Evolutionary conservation across 768 basidiomycete species (phyloP).

Genomic region (Serpula lacrymans): DNA sequence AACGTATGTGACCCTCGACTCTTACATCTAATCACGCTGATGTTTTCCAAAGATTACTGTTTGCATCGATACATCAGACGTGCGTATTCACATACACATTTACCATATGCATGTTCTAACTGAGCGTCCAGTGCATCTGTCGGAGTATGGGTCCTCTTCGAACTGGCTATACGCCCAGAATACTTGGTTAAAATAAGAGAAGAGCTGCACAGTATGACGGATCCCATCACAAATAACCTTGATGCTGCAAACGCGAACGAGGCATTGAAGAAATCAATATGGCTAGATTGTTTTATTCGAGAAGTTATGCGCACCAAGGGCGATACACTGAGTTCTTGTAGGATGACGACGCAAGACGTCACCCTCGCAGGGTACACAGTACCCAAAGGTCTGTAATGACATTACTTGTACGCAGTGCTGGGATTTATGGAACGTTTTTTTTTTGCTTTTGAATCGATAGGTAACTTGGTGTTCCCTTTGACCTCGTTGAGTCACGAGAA

Average conservation of each 20-base stretch:
- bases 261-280: slow-evolving; percentile 22
- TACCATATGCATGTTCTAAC: neutral
- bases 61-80: slow-evolving; percentile 36
- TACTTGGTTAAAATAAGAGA: slow-evolving; percentile 25
- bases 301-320: slow-evolving; percentile 37
- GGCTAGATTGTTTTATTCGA: slow-evolving; percentile 33
- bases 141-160: slow-evolving; percentile 32
- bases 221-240: too few relatives aligned
- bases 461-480: slow-evolving; percentile 26
- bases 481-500: slow-evolving; percentile 27
- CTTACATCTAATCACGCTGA: neutral
- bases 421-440: too few relatives aligned
- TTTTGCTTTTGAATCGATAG: slow-evolving; percentile 7
- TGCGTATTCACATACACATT: slow-evolving; percentile 11
- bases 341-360: slow-evolving; percentile 24
- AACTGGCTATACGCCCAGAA: slow-evolving; percentile 26
- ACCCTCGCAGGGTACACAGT: slow-evolving; percentile 23
- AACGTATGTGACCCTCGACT: slow-evolving; percentile 13
- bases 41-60: slow-evolving; percentile 24
- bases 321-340: slow-evolving; percentile 27
- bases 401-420: neutral
- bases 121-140: slow-evolving; percentile 25
- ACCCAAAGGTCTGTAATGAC: slow-evolving; percentile 21
- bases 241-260: slow-evolving; percentile 21
- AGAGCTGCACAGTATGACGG: slow-evolving; percentile 21